Evolutionary conservation across 2,329 filamentous ascomycete genomes (phyloP).

Genomic region (Annulohypoxylon truncatum): DNA sequence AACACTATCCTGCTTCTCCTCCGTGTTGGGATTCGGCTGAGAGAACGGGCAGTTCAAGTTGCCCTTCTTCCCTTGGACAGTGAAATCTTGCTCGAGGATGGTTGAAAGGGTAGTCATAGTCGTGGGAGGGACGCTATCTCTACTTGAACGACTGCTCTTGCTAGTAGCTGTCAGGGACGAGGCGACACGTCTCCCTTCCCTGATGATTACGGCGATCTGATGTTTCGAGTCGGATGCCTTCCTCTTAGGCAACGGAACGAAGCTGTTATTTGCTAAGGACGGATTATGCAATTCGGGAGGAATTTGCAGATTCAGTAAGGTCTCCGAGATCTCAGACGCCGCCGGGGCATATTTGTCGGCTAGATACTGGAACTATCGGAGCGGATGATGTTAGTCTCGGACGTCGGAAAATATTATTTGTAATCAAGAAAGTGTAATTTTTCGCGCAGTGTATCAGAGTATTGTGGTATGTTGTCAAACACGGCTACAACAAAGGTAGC

Average conservation of each 20-base stretch:
- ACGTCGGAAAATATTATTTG: constrained; percentile 5
- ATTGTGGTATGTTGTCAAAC: constrained; percentile 68
- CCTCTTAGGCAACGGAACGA: constrained; percentile 67
- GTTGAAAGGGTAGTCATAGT: constrained; percentile 70
- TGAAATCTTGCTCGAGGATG: constrained; percentile 89
- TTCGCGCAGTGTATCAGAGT: constrained; percentile 52
- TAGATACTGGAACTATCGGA: constrained; percentile 68
- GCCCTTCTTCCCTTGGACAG: constrained; percentile 82
- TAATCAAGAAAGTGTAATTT: constrained; percentile 17
- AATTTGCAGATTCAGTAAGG: constrained; percentile 73
- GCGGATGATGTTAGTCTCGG: constrained; percentile 33
- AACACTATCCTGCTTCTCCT: constrained; percentile 51
- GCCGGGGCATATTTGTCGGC: constrained; percentile 76
- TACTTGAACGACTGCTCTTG: constrained; percentile 63
- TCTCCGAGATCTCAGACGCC: constrained; percentile 74
- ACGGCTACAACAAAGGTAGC: constrained; percentile 65
- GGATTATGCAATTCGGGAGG: constrained; percentile 63
- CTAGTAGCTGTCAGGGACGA: constrained; percentile 62
- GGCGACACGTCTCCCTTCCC: constrained; percentile 71
- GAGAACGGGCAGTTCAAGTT: constrained; percentile 85
- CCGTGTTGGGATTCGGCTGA: constrained; percentile 53
- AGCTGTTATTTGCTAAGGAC: constrained; percentile 60
- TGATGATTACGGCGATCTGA: constrained; percentile 71
- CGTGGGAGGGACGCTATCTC: constrained; percentile 59
- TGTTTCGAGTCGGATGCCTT: constrained; percentile 62